Evolutionary conservation across 2,329 filamentous ascomycete species (phyloP).

Genomic region (Colletotrichum shisoi): DNA sequence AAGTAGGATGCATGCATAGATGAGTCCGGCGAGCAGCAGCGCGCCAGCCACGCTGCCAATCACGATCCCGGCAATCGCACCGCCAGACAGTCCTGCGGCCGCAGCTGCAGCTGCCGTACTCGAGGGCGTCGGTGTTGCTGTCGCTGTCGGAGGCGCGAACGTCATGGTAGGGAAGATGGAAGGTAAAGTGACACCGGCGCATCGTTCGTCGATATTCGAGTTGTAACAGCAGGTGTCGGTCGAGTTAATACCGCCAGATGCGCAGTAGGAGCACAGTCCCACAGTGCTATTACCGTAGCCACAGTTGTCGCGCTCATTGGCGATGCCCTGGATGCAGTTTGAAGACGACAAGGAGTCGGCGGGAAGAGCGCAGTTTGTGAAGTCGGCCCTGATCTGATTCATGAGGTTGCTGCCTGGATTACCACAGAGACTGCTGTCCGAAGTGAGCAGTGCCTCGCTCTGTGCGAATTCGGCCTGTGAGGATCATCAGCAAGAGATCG

Average conservation of each 20-base stretch:
- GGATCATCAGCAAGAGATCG: slow-evolving; percentile 43
- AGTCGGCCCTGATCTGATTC: slow-evolving; percentile 86
- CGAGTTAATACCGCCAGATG: slow-evolving; percentile 81
- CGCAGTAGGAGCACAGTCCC: slow-evolving; percentile 88
- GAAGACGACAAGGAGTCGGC: slow-evolving; percentile 76
- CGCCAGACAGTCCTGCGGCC: slow-evolving; percentile 70
- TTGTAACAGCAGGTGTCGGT: slow-evolving; percentile 95
- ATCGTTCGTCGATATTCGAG: slow-evolving; percentile 76
- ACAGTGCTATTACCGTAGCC: slow-evolving; percentile 76
- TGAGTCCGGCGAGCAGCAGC: slow-evolving; percentile 71
- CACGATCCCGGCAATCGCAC: slow-evolving; percentile 89
- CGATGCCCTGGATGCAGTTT: slow-evolving; percentile 75
- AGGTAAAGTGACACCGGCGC: slow-evolving; percentile 79
- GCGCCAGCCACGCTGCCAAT: slow-evolving; percentile 79
- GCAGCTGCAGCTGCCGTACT: slow-evolving; percentile 48
- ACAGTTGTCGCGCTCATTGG: slow-evolving; percentile 87
- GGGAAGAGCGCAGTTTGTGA: slow-evolving; percentile 86
- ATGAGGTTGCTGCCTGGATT: slow-evolving; percentile 71
- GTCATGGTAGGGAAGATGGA: slow-evolving; percentile 74
- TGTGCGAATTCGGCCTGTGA: slow-evolving; percentile 78
- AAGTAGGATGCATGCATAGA: slow-evolving; percentile 71
- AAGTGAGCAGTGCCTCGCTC: slow-evolving; percentile 85
- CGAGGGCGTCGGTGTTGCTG: slow-evolving; percentile 50
- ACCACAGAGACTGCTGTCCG: slow-evolving; percentile 76
- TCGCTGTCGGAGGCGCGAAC: slow-evolving; percentile 60